phyloP scores from a whole-genome alignment of 345 rosid species.

The Chamaenerion angustifolium region DNA sequence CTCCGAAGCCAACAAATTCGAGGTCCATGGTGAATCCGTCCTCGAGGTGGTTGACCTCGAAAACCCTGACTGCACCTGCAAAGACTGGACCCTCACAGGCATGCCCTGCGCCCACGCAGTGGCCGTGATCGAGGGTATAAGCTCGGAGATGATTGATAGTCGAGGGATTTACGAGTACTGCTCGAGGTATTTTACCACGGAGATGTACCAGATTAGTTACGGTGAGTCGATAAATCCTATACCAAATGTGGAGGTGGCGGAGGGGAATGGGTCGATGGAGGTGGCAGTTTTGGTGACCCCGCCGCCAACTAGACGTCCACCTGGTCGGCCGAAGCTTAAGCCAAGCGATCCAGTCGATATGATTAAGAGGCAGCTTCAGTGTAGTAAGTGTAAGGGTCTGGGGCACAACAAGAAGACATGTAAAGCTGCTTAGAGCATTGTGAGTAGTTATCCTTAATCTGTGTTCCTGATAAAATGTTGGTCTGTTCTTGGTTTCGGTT shows the following conservation, averaged over 20 bases:
- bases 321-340: conserved; percentile 74
- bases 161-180: conserved; percentile 67
- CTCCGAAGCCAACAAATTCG: conserved; percentile 41
- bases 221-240: conserved; percentile 54
- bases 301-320: conserved; percentile 73
- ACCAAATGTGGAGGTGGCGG: conserved; percentile 52
- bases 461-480: no score
- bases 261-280: conserved; percentile 26
- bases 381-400: conserved; percentile 94
- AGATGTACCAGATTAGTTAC: conserved; percentile 37
- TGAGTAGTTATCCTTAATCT: not conserved
- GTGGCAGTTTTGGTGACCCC: conserved; percentile 49
- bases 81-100: conserved; percentile 57
- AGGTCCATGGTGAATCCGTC: conserved; percentile 23
- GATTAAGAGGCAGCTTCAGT: conserved; percentile 74
- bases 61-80: conserved; percentile 70
- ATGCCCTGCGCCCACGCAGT: conserved; percentile 77
- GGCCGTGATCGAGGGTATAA: conserved; percentile 40
- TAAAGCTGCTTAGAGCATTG: conserved; percentile 30
- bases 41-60: conserved; percentile 44
- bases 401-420: conserved; percentile 96
- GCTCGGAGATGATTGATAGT: conserved; percentile 4
- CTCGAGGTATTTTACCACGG: conserved; percentile 47
- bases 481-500: no score
- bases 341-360: conserved; percentile 47